Base-by-base conservation (phyloP, 2,329 filamentous ascomycete species). In the Chrysoporthe cubensis region DNA sequence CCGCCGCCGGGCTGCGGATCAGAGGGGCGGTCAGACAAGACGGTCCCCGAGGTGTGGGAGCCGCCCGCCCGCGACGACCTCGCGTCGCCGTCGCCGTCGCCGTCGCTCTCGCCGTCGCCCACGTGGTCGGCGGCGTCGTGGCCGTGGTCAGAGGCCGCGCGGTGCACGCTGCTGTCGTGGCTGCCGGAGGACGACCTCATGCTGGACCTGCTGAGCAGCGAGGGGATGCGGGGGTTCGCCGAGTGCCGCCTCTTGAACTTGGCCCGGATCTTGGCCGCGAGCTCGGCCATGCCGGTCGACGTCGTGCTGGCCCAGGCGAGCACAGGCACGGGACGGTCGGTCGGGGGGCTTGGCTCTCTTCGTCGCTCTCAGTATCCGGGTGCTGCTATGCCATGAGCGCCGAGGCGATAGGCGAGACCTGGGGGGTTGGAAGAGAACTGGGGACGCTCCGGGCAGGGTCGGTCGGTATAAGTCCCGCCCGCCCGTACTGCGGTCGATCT, bases 241-340 rank as follows among this genome's bases (percentile, higher is more conserved):
- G 82, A 83, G 67, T 81, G 78, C 71, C 82, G 78, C 69, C 81
- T 76, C 65, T 80, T 76, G 69, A 85, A 80, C 70, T 79, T 82
- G 72, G 81, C 81, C 74, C 80, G 80, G 73, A 85, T 78, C 71
- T 81, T 82, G 70, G 82, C 79, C 72, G 77, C 80, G 66, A 85
- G 74, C 71, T 83, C 81, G 68, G 80, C 81, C 82, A 84, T 84
- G 34, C 62, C 66, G 32, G 26, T 32, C 50, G 48, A 13, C 21
- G 48, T 32, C 48, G 48, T 52, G 48, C 48, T 13, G 48, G 48
- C 48, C 26, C 48, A 4, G 48, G 14, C 9, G 48, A 52, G 48
- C 48, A 52, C 48, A 3, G 26, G 21, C n/a, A 52, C n/a, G 26
- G 48, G 48, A 3, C n/a, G 21, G n/a, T 26, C 11, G 26, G 26